These are phyloP conservation scores for Globisporangium cystogenes DNA, from an alignment of 352 stramenopile species.

Conservation along the genomic window DNA sequence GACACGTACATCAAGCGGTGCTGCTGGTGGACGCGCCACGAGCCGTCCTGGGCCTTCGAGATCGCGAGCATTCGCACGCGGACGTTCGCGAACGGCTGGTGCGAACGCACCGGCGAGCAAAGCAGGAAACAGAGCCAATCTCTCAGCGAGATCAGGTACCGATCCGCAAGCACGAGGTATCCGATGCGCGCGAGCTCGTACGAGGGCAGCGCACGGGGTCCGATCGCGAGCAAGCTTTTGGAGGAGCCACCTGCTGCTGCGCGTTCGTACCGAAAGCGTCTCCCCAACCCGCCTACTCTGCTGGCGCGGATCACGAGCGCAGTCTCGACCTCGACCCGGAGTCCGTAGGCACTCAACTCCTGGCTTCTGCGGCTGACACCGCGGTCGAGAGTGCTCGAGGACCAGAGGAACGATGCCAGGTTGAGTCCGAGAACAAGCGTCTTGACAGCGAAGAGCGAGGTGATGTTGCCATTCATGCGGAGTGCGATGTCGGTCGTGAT, in stretches of 20 bases:
- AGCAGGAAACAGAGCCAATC: conserved; percentile 9
- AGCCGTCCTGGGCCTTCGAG: neutral
- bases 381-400: neutral
- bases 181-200: conserved; percentile 12
- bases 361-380: neutral
- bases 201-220: neutral
- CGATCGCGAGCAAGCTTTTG: neutral
- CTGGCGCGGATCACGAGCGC: neutral
- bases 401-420: conserved; percentile 5
- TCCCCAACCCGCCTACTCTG: conserved; percentile 3
- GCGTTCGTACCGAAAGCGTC: neutral
- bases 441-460: conserved; percentile 15
- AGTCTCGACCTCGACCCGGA: neutral
- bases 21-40: conserved; percentile 1
- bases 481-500: conserved; percentile 11
- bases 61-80: conserved; percentile 1
- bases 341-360: neutral
- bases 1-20: neutral
- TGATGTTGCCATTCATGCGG: conserved; percentile 15
- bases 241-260: neutral
- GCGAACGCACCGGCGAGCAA: neutral
- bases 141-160: conserved; percentile 17
- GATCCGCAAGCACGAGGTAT: conserved; percentile 14
- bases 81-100: conserved; percentile 5
- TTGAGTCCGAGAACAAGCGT: conserved; percentile 11